Base-by-base conservation (phyloP, 306 rosid genomes). In the Quercus aquifolioides region DNA sequence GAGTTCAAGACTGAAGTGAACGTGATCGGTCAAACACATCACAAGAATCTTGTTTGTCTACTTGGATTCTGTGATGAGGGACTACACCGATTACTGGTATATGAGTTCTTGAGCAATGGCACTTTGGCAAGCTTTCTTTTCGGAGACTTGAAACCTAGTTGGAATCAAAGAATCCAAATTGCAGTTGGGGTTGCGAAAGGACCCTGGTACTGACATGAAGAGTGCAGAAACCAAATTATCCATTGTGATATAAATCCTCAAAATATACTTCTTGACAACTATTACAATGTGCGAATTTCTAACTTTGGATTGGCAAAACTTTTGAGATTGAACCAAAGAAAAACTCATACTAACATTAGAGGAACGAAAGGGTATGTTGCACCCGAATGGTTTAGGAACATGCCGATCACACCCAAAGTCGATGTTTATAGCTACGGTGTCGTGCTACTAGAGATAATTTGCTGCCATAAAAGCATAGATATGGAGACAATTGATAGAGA, bases 231-330 rank as follows among this genome's bases (percentile, higher is more conserved):
- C 17, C 75, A 57, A 8, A 73, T 82, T 31, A 79, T 78, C 10
- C 82, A 82, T 31, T 85, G 82, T 6, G 84, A 85, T 25, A 79
- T 82, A 7, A 82, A 82, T 54, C 82, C 88, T 6, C 84, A 72
- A 35, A 82, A 79, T 17, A 77, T 85, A 21, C 84, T 86, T 19
- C 35, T 80, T 0, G 81, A 83, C 11, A 83, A 80, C 4, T 13
- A 30, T 15, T 74, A 55, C 56, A 71, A 21, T 0, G 72, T 74
- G 9, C 25, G 72, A 63, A 71, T 86, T 19, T 77, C 72, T 4
- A 83, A 71, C 21, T 86, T 86, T 2, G 77, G 87, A 9, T 38
- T 86, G 6, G 76, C 83, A 0, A 86, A 86, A 83, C 46, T 78
- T 17, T 74, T 83, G 74, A 25, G 9, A 20, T 54, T 38, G 23